Evolutionary conservation across 148 eudicot species (phyloP).

Genomic region (Hydrangea macrophylla): DNA sequence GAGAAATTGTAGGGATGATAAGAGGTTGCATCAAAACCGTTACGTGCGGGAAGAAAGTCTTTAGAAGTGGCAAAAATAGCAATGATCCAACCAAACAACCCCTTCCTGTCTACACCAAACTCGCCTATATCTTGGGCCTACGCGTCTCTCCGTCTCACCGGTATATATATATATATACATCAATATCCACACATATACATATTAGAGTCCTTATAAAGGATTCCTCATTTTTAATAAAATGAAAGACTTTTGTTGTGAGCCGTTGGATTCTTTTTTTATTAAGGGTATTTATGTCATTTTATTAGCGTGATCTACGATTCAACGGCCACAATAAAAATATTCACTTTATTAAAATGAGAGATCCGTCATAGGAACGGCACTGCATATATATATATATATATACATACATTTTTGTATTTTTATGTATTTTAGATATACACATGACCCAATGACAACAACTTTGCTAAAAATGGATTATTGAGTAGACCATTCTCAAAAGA

Average conservation of each 20-base stretch:
- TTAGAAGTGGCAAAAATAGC: constrained; percentile 26
- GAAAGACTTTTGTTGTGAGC: no score
- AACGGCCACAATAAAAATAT: no score
- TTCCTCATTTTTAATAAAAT: no score
- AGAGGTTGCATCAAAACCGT: constrained; percentile 92
- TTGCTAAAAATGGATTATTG: not conserved
- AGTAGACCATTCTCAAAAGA: not conserved
- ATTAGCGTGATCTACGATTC: no score
- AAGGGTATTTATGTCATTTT: no score
- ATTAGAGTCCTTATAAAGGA: no score
- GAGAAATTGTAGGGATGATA: constrained; percentile 78
- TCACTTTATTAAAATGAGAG: no score
- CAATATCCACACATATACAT: no score
- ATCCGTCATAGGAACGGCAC: no score
- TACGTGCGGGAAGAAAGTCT: constrained; percentile 62
- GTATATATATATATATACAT: constrained; percentile 18
- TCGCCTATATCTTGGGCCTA: constrained; percentile 83
- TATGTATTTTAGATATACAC: not conserved
- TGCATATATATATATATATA: no score
- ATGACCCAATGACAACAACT: not conserved
- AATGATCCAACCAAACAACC: constrained; percentile 17
- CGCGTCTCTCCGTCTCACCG: constrained; percentile 78
- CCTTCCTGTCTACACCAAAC: constrained; percentile 59
- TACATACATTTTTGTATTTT: no score
- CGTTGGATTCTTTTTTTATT: no score